phyloP scores from a whole-genome alignment of 1,139 yeast species.

The Suhomyces maxii region DNA sequence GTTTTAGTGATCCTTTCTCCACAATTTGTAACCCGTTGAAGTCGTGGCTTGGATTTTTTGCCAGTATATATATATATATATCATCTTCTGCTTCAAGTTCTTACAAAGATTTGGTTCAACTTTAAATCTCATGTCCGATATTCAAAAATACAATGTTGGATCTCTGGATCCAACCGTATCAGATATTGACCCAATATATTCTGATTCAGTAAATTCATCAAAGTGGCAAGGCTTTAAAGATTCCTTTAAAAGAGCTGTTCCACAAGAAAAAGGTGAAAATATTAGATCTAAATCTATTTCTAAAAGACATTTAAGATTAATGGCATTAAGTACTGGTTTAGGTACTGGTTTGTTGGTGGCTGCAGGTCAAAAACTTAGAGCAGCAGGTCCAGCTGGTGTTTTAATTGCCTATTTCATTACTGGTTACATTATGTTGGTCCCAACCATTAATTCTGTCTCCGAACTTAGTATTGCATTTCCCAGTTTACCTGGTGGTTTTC shows the following conservation, averaged over 20 bases:
- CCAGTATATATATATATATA: background rate
- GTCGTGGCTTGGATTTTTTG: background rate
- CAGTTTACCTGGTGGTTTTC: slow-evolving; percentile 36
- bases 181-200: slow-evolving; percentile 13
- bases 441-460: slow-evolving; percentile 37
- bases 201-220: slow-evolving; percentile 4
- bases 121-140: slow-evolving; percentile 1
- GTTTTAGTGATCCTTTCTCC: background rate
- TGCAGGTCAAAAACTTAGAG: slow-evolving; percentile 31
- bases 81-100: background rate
- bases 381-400: slow-evolving; percentile 37
- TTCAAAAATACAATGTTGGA: slow-evolving; percentile 3
- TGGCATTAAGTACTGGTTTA: slow-evolving; percentile 36
- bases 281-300: slow-evolving; percentile 14
- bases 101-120: background rate
- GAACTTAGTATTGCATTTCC: slow-evolving; percentile 38
- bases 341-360: slow-evolving; percentile 43
- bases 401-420: slow-evolving; percentile 34
- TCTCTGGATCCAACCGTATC: slow-evolving; percentile 7
- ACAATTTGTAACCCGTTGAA: background rate
- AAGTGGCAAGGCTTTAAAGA: slow-evolving; percentile 15
- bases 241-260: slow-evolving; percentile 15
- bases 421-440: slow-evolving; percentile 37
- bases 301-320: slow-evolving; percentile 29
- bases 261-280: slow-evolving; percentile 10